Evolutionary conservation across 2,329 filamentous ascomycete species (phyloP).

Genomic region (Laburnicola sp.): DNA sequence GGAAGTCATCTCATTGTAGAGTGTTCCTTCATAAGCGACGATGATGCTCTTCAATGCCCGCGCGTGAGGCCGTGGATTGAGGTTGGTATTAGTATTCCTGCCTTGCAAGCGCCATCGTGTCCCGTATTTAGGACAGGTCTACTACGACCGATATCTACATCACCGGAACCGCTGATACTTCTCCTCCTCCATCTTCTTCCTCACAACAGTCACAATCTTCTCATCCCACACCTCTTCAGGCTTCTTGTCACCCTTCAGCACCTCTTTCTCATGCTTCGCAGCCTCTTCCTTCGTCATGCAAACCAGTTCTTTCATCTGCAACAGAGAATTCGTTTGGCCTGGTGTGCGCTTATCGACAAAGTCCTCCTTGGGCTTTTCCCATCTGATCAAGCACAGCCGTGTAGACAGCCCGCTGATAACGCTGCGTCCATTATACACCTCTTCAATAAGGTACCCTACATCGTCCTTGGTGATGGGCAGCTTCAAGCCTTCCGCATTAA

Average conservation of each 20-base stretch:
- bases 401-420: conserved; percentile 80
- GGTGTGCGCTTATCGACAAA: conserved; percentile 68
- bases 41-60: too few relatives aligned
- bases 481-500: conserved; percentile 69
- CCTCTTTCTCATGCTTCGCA: conserved; percentile 72
- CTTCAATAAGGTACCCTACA: conserved; percentile 84
- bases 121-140: neutral
- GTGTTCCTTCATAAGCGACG: too few relatives aligned
- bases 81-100: neutral
- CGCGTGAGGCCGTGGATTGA: neutral
- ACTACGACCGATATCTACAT: neutral
- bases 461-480: conserved; percentile 78
- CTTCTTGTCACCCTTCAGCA: conserved; percentile 69
- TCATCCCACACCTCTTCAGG: conserved; percentile 74
- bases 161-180: conserved; percentile 55
- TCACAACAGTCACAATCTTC: conserved; percentile 68
- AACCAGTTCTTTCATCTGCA: conserved; percentile 73
- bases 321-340: conserved; percentile 75
- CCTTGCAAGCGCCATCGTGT: too few relatives aligned
- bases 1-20: too few relatives aligned
- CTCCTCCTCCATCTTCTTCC: conserved; percentile 65
- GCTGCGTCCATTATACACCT: conserved; percentile 83
- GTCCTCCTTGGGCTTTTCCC: conserved; percentile 66
- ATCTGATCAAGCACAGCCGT: conserved; percentile 76
- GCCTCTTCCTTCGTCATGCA: conserved; percentile 95